Evolutionary conservation across 306 rosid genomes (phyloP), one percentile per base, ranked within the genome.

Genomic region (Boehmeria nivea): DNA sequence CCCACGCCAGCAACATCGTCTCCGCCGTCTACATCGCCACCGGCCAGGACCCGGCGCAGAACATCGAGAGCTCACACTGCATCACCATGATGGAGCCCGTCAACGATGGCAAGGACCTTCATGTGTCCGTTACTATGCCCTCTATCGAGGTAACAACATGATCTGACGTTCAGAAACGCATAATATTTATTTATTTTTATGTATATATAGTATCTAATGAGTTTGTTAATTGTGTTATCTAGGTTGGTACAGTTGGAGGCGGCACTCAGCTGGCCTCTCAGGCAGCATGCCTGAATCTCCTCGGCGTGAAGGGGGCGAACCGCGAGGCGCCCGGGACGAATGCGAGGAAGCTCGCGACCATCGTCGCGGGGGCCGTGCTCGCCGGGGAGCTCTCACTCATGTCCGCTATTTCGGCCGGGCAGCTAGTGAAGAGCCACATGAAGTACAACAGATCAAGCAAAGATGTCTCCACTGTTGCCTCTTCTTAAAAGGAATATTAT

Each of bases 201-300:
- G 1, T 15, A n/a, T 17, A 15, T 8, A n/a, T n/a, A 14, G 45
- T 40, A 11, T 40, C 45, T 40, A 4, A 33, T 33, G 45, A 40
- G n/a, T 40, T 14, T 40, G 0, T 12, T 5, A 40, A 8, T 8
- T 20, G 49, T 73, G n/a, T n/a, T n/a, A n/a, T n/a, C n/a, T n/a
- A 85, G 96, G 97, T 91, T 26, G 98, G 98, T 3, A 91, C 98
- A 0, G 93, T 91, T 17, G 98, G 98, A 61, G 98, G 98, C 34
- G 98, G 98, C 5, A 91, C 98, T n/a, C 95, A 91, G 37, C 84
- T 91, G 0, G 91, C 96, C 12, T 87, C 98, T 3, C 98, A 91
- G 28, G 77, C 98, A 6, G 98, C 98, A 0, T 91, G 98, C 65
- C 73, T 91, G 44, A 91, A 87, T 67, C 61, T 87, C 45, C 89